Evolutionary conservation across 345 rosid genomes (phyloP).

Genomic region (Xanthoceras sorbifolium): DNA sequence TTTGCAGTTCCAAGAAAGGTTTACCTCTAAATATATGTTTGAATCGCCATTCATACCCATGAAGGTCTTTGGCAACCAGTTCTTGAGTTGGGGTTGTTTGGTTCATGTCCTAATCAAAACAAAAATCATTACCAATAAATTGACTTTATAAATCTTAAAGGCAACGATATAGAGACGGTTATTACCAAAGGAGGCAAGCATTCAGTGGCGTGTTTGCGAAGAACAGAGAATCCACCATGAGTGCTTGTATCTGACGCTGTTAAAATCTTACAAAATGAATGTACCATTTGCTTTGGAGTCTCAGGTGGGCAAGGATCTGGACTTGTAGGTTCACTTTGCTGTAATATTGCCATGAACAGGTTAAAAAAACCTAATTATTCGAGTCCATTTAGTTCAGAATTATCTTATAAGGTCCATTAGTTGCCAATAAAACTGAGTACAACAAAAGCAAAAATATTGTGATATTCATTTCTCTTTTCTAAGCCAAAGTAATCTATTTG

Average conservation of each 20-base stretch:
- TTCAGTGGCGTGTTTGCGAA: constrained; percentile 82
- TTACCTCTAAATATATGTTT: constrained; percentile 81
- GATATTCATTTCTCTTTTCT: not conserved
- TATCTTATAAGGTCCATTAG: not conserved
- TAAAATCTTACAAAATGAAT: constrained; percentile 78
- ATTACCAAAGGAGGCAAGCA: constrained; percentile 75
- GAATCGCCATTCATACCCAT: constrained; percentile 78
- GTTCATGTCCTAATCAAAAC: constrained; percentile 47
- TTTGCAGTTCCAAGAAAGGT: not conserved
- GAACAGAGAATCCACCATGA: constrained; percentile 95
- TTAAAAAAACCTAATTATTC: not conserved
- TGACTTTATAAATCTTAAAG: not conserved
- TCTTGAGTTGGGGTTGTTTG: constrained; percentile 69
- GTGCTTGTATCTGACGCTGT: constrained; percentile 97
- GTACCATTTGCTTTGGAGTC: constrained; percentile 48
- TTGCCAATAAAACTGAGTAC: not conserved
- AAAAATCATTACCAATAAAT: not conserved
- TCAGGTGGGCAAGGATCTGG: constrained; percentile 49
- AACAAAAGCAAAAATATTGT: not conserved
- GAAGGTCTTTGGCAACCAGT: constrained; percentile 68
- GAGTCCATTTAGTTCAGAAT: not conserved
- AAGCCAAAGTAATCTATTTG: not conserved
- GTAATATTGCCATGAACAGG: constrained; percentile 10
- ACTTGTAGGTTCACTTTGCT: constrained; percentile 70
- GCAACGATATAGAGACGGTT: not conserved